Base-by-base conservation (phyloP, 495 filamentous ascomycete genomes). In the Aspergillus incahuasiensis region DNA sequence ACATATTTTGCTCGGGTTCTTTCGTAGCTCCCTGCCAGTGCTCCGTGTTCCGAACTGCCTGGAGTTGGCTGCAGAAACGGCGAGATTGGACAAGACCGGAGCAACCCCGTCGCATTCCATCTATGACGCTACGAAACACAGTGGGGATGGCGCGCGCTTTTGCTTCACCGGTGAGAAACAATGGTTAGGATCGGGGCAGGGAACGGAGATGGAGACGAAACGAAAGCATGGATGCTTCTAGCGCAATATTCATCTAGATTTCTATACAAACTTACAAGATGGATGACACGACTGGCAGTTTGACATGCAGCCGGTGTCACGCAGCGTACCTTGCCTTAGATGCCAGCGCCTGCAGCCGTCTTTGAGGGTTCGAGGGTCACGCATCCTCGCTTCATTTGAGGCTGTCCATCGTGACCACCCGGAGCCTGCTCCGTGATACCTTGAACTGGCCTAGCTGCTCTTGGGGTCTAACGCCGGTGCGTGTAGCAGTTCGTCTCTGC, bases 161-260 rank as follows among this genome's bases (percentile, higher is more conserved):
- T n/a, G 24, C 20, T 55, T 57, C 40, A 48, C 62, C 62, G 62
- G 62, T 64, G 62, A 65, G 59, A 62, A 56, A 62, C 41, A 59
- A 50, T 46, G 62, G 59, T 65, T 65, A 65, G 62, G 21, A 54
- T 24, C 22, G n/a, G 49, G n/a, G 40, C 48, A 60, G 54, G 54
- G 52, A 44, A 56, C 54, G 60, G 48, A 54, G 24, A 49, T 13
- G 38, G 34, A 48, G 47, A 46, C n/a, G 39, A 51, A 28, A n/a
- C 25, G 38, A 56, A 54, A 22, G 22, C 53, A 51, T 53, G 42
- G 54, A 49, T 49, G 44, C 20, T 56, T 47, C 28, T 56, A 56
- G n/a, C 38, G 15, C 20, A 12, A 40, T n/a, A n/a, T 40, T 40
- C 15, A 40, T 18, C 38, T 18, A 40, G 38, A 4, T 35, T 18